Base-by-base conservation (phyloP, 2,329 filamentous ascomycete species). In the Alternaria tenuissima region DNA sequence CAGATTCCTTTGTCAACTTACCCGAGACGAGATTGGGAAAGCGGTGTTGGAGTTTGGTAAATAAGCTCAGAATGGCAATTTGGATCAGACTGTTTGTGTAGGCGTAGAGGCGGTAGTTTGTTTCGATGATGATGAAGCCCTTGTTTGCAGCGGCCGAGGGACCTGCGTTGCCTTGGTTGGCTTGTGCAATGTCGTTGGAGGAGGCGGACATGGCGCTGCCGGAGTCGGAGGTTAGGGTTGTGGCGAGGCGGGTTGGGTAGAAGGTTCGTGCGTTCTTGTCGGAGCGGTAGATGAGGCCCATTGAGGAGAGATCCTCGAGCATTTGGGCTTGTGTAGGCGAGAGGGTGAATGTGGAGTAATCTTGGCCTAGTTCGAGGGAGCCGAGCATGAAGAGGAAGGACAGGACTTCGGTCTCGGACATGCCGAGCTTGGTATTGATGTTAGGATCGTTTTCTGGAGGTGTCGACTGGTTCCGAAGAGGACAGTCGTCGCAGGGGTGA, bases 361-460 rank as follows among this genome's bases (percentile, higher is more conserved):
- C 91, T 63, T 92, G 89, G 12, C 95, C 95, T 9, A 98, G 89
- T 76, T 98, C 94, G 59, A 98, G 88, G 53, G 91, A 96, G 46
- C 94, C 94, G 28, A 99, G 89, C 75, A 97, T 91, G 79, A 99
- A 98, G 68, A 99, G 88, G 77, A 99, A 99, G 7, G 92, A 94
- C 6, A 99, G 87, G 76, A 98, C 94, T 74, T 99, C 95, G 48
- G 97, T 93, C 60, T 91, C 89, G 67, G 97, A 93, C 84, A 97
- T 90, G 32, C 87, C 86, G 16, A 91, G 83, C 72, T 85, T 44
- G 6, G n/a, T 30, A 4, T 7, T 24, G 0, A 9, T 38, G 46
- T 67, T 28, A 66, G 57, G 0, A 30, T 12, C 28, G 8, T 11
- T 30, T 30, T 12, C 11, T 26, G 24, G 28, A 30, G 28, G 28